Evolutionary conservation across 345 rosid genomes (phyloP), one percentile per base, ranked within the genome.

Genomic region (Angophora floribunda): DNA sequence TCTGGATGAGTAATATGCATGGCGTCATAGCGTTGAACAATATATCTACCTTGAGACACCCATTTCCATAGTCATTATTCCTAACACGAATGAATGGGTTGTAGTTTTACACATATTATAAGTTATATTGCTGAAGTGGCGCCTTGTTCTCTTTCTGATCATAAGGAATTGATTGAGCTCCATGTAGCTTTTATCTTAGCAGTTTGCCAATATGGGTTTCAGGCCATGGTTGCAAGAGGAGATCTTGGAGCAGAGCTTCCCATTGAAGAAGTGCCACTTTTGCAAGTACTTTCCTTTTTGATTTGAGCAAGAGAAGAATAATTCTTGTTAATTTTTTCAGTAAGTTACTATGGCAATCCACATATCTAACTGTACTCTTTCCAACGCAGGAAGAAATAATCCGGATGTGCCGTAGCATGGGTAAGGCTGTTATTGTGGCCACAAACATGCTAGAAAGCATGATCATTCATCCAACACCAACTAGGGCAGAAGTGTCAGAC

Each of bases 171-270:
- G 15, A 41, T 41, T 75, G 84, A 75, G 49, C 28, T 75, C 28
- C 19, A 19, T 19, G 82, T 41, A 75, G 49, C 49, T 75, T 41
- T 75, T 19, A 41, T 41, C 82, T 75, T 75, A 75, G 49, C 41
- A 70, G 82, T 75, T 75, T 75, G 84, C 84, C 49, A 41, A 75
- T 75, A 75, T 75, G 28, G 49, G 28, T 89, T 88, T 55, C 86
- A 98, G 99, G 99, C 99, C 82, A 98, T 98, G 99, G 99, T 98
- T 89, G 99, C 99, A 87, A 95, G 99, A 95, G 99, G 99, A 92
- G 99, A 98, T 94, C 99, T 98, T 92, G 99, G 99, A 88, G 99
- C 99, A 85, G 99, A 98, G 95, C 99, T 98, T 91, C 99, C 99
- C 49, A 96, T 97, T 65, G 99, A 98, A 94, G 99, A 97, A 93